Percentiles rank a stretch among this genome's conserved stretches.
These are phyloP conservation scores for Arthrobotrys sinensis DNA, from an alignment of 2,329 filamentous ascomycete genomes.

Conservation along the genomic window DNA sequence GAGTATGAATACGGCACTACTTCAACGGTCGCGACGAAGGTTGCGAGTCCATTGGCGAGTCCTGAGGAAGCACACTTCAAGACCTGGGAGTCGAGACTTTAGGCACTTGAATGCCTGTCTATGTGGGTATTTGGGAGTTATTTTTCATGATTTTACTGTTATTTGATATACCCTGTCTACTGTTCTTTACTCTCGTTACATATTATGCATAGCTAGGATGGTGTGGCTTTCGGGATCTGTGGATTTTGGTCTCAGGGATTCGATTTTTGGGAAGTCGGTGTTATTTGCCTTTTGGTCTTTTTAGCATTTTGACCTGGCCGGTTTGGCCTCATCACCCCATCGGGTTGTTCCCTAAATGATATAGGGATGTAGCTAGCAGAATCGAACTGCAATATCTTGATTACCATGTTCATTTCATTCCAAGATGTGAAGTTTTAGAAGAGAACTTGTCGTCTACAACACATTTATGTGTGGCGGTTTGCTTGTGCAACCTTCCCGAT, in stretches of 20 bases:
- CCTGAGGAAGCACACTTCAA: conserved; percentile 57
- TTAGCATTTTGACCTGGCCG: not conserved
- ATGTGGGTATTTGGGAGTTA: not conserved
- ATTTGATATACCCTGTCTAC: conserved; percentile 40
- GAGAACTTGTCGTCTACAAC: not conserved
- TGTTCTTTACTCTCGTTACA: conserved; percentile 50
- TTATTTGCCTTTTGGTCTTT: not conserved
- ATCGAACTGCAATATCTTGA: conserved; percentile 13
- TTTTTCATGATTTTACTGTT: not conserved
- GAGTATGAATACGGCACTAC: conserved; percentile 53
- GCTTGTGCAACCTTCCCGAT: conserved; percentile 55
- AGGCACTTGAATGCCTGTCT: not conserved
- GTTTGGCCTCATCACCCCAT: conserved; percentile 21
- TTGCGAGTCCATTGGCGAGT: conserved; percentile 50
- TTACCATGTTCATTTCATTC: not conserved
- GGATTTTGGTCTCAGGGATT: not conserved
- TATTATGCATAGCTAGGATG: conserved; percentile 46
- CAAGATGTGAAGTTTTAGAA: not conserved
- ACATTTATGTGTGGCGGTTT: conserved; percentile 2
- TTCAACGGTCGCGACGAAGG: conserved; percentile 45
- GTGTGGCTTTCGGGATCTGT: conserved; percentile 21
- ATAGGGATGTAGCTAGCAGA: conserved; percentile 23
- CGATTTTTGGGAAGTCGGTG: conserved; percentile 21
- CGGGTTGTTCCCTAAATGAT: conserved; percentile 1
- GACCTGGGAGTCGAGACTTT: conserved; percentile 21